Conservation (phyloP, 495 filamentous ascomycete species). For the Penicillium atrosanguineum region DNA sequence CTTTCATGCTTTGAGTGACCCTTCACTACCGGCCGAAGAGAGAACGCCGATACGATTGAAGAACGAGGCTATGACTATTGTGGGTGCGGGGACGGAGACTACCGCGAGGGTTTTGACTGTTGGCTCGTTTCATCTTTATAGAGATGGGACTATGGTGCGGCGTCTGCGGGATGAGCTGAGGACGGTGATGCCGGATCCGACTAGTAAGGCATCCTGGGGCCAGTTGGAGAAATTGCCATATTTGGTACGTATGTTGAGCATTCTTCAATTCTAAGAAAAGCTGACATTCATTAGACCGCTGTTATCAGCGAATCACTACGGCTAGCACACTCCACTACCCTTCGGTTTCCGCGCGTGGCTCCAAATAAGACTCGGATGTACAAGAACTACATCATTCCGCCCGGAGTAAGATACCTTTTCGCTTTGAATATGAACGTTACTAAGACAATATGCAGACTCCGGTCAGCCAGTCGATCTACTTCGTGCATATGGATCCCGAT, state of each 20-base stretch:
- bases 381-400: not conserved
- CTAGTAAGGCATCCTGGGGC: slow-evolving; percentile 1
- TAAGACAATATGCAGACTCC: not conserved
- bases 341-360: not conserved
- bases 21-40: slow-evolving; percentile 3
- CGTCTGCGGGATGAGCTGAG: slow-evolving; percentile 26
- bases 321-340: not conserved
- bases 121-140: slow-evolving; percentile 28
- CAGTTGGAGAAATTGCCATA: slow-evolving; percentile 48
- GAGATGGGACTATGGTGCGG: slow-evolving; percentile 15
- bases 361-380: not conserved
- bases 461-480: not conserved
- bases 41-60: slow-evolving; percentile 23
- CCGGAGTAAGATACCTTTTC: not conserved
- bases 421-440: not conserved
- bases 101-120: slow-evolving; percentile 27
- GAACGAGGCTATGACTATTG: slow-evolving; percentile 29
- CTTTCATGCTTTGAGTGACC: not conserved
- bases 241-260: slow-evolving; percentile 25
- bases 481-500: not conserved
- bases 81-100: slow-evolving; percentile 37
- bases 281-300: not conserved
- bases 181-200: slow-evolving; percentile 21
- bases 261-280: not conserved
- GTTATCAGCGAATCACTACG: not conserved